Evolutionary conservation across 2,329 filamentous ascomycete genomes (phyloP).

Genomic region (Aspergillus persii): DNA sequence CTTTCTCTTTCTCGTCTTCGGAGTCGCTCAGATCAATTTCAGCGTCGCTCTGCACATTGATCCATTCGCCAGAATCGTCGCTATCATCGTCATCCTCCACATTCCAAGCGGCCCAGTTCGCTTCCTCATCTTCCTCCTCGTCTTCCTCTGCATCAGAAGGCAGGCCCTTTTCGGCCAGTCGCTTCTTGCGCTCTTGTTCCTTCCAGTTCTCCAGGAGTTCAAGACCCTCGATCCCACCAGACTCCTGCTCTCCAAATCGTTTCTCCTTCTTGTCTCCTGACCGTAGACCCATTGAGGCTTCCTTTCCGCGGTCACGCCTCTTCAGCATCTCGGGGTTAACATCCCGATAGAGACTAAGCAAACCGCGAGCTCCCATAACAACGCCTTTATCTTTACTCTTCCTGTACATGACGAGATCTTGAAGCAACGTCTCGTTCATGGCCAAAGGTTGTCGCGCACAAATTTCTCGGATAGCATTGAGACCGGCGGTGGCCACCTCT

Average conservation of each 20-base stretch:
- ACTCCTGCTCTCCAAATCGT: slow-evolving; percentile 77
- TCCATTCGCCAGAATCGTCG: slow-evolving; percentile 84
- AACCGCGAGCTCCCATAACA: slow-evolving; percentile 96
- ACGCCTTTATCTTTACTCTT: slow-evolving; percentile 98
- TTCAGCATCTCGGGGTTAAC: slow-evolving; percentile 84
- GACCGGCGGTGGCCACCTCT: slow-evolving; percentile 85
- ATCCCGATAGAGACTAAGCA: slow-evolving; percentile 87
- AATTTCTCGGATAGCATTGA: slow-evolving; percentile 93
- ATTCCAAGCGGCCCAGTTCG: slow-evolving; percentile 60
- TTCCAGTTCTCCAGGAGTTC: slow-evolving; percentile 93
- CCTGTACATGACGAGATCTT: slow-evolving; percentile 92
- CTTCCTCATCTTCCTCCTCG: slow-evolving; percentile 61
- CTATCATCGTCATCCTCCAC: slow-evolving; percentile 58
- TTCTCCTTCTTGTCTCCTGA: slow-evolving; percentile 72
- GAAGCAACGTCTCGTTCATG: slow-evolving; percentile 92
- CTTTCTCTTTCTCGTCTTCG: slow-evolving; percentile 66
- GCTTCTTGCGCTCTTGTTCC: slow-evolving; percentile 77
- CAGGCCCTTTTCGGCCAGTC: slow-evolving; percentile 66
- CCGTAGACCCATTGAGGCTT: slow-evolving; percentile 78
- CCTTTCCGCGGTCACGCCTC: slow-evolving; percentile 87
- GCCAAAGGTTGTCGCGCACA: slow-evolving; percentile 91
- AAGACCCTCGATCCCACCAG: slow-evolving; percentile 83
- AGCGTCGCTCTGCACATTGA: slow-evolving; percentile 80
- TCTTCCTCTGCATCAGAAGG: slow-evolving; percentile 59
- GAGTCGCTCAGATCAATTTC: slow-evolving; percentile 70